A percentile compares a stretch with the other conserved stretches of the same genome.
Conservation (phyloP, 2,329 filamentous ascomycete species). For the Domatiomyces catenatus region DNA sequence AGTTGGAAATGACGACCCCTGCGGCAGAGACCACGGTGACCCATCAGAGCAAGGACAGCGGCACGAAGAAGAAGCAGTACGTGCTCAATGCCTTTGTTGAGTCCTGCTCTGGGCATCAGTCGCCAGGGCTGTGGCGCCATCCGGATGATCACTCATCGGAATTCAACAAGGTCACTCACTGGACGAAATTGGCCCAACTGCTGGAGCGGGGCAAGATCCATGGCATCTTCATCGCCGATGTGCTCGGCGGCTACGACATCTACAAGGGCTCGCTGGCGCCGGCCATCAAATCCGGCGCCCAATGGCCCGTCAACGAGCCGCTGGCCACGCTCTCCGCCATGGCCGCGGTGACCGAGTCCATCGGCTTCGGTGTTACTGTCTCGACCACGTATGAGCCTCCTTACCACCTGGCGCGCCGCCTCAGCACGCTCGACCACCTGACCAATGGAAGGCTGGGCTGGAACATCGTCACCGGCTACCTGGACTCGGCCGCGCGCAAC, state of each 20-base stretch:
- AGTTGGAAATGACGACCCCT: background rate
- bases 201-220: slow-evolving; percentile 36
- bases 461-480: slow-evolving; percentile 9
- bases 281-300: slow-evolving; percentile 26
- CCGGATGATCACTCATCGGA: slow-evolving; percentile 23
- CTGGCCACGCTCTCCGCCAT: slow-evolving; percentile 49
- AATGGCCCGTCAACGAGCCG: slow-evolving; percentile 42
- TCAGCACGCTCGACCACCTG: slow-evolving; percentile 52
- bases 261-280: slow-evolving; percentile 30
- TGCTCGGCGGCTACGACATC: slow-evolving; percentile 5
- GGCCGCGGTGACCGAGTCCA: slow-evolving; percentile 50
- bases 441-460: slow-evolving; percentile 40
- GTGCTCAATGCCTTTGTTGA: slow-evolving; percentile 36
- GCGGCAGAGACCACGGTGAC: no score
- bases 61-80: slow-evolving; percentile 22
- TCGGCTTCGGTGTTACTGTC: slow-evolving; percentile 55
- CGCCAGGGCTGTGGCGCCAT: slow-evolving; percentile 28
- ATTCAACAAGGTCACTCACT: slow-evolving; percentile 31
- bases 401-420: slow-evolving; percentile 47
- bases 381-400: slow-evolving; percentile 56
- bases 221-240: slow-evolving; percentile 35
- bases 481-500: slow-evolving; percentile 51
- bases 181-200: slow-evolving; percentile 33
- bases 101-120: slow-evolving; percentile 32
- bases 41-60: background rate